These are phyloP conservation scores for Blastocrithidia nonstop DNA, from an alignment of 208 protist species.

Conservation along the genomic window DNA sequence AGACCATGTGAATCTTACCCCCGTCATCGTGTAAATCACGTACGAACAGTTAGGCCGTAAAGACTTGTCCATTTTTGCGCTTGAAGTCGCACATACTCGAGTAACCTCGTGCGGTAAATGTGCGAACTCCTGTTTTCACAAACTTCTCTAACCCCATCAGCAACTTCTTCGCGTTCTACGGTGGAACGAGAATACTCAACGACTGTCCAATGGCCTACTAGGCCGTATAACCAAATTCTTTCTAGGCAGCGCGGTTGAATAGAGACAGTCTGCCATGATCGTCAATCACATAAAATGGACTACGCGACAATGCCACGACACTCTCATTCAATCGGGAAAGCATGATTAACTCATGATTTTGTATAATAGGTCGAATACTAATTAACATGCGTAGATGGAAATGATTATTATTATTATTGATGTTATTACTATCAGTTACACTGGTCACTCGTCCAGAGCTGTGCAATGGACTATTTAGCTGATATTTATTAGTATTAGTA, in stretches of 20 bases:
- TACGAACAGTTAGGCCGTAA: not conserved
- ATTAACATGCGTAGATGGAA: not conserved
- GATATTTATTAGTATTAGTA: too few species aligned
- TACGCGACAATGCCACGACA: not conserved
- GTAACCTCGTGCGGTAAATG: not conserved
- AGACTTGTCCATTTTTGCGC: not conserved
- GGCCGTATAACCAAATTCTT: slow-evolving; percentile 6
- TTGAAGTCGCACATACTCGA: not conserved
- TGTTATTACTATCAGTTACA: too few species aligned
- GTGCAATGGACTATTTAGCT: too few species aligned
- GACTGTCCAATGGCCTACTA: not conserved
- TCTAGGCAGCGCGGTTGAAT: slow-evolving; percentile 16
- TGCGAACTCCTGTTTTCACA: too few species aligned
- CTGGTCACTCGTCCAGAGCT: too few species aligned
- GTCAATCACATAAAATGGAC: slow-evolving; percentile 10
- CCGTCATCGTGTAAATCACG: not conserved
- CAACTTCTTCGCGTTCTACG: not conserved
- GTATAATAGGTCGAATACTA: not conserved
- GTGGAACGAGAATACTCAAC: not conserved
- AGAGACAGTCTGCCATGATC: slow-evolving; percentile 8
- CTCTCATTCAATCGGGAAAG: not conserved
- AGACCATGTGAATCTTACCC: not conserved
- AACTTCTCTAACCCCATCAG: not conserved
- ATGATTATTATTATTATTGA: too few species aligned
- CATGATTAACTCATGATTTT: not conserved